Conservation (phyloP, 805 yeast genomes). For the Phaffomyces opuntiae region DNA sequence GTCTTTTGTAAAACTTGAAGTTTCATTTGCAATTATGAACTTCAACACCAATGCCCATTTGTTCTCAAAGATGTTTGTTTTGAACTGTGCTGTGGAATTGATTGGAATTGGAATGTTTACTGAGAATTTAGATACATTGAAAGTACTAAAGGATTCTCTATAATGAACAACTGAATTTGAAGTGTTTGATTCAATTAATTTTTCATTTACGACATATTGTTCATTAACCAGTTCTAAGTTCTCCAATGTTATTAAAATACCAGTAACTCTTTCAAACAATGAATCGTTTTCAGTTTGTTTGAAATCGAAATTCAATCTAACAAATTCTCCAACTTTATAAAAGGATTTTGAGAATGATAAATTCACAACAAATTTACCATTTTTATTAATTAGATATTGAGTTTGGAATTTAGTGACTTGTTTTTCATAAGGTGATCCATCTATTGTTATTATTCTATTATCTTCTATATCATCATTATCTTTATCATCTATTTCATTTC, state of each 20-base stretch:
- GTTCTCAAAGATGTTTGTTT: conserved; percentile 31
- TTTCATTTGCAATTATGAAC: conserved; percentile 26
- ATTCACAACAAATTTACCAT: conserved; percentile 34
- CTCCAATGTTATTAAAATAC: conserved; percentile 29
- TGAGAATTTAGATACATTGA: conserved; percentile 21
- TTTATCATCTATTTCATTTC: conserved; percentile 1
- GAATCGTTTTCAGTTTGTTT: neutral
- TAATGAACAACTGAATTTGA: conserved; percentile 18
- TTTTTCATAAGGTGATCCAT: conserved; percentile 15
- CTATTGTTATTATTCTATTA: conserved; percentile 6
- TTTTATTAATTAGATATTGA: conserved; percentile 34
- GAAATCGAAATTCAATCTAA: conserved; percentile 34
- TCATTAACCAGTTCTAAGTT: conserved; percentile 30
- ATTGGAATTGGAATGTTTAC: conserved; percentile 29
- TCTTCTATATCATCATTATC: neutral
- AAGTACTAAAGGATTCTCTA: conserved; percentile 26
- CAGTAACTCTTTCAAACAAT: conserved; percentile 29
- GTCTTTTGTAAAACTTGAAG: conserved; percentile 5
- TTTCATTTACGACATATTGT: conserved; percentile 17
- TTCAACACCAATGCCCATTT: conserved; percentile 32
- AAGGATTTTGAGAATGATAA: conserved; percentile 32
- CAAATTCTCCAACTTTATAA: conserved; percentile 37
- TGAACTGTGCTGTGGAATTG: conserved; percentile 32
- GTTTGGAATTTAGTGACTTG: conserved; percentile 24
- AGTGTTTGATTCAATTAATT: too few species aligned